Base-by-base conservation (phyloP, 2,329 filamentous ascomycete species). In the Neonectria punicea region DNA sequence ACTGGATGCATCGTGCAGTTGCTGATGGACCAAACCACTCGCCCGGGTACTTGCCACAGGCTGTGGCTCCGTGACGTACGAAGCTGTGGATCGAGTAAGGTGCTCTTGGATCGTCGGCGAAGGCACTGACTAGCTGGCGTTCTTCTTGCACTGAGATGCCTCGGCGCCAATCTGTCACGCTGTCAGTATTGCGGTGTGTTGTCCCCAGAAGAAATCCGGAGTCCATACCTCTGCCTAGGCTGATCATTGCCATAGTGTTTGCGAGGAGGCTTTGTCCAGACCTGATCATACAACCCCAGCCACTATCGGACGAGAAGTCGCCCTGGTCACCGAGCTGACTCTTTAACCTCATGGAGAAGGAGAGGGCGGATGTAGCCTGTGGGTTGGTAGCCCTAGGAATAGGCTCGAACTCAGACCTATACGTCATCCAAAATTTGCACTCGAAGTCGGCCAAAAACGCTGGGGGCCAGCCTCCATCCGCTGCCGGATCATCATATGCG, bases 1-100 rank as follows among this genome's bases (percentile, higher is more conserved):
- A 97, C 94, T 96, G 91, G 70, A 99, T 98, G 78, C 96, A 98
- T 61, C 91, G 89, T 51, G 96, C 94, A 10, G 96, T 97, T 7
- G 96, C 96, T 18, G 94, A 98, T n/a, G 96, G 96, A 0, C 96
- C 96, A 80, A 99, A 99, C 96, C 96, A 99, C 80, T 98, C 93
- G 41, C 96, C 96, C 0, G 96, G 96, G 75, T 97, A 93, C 80
- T 97, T 98, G 4, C 93, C 94, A 79, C 96, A 99, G 3, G 92
- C 91, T 39, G 87, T 85, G 25, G 94, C 94, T 18, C 96, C 96
- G 73, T 97, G 92, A 58, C 90, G 86, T 39, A 99, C 96, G 75
- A 99, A 99, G 67, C 91, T 93, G 75, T 99, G 96, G 72, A 99
- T 93, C 1, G 95, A 98, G 77, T 97, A 98, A 1, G 94, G 93